phyloP scores from a whole-genome alignment of 2,329 filamentous ascomycete genomes.

The Pochonia chlamydosporia region DNA sequence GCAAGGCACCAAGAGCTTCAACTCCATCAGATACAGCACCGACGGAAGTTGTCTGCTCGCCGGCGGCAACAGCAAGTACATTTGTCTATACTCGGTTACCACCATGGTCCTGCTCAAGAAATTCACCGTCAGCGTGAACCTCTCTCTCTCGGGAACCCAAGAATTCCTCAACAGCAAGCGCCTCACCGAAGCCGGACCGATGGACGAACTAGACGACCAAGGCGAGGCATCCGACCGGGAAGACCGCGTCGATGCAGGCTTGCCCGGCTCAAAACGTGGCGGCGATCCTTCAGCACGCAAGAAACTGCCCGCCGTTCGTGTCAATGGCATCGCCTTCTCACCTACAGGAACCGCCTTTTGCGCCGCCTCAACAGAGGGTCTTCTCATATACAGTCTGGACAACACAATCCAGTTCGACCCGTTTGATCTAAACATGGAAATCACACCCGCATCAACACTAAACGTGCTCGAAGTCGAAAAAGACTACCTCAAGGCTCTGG shows the following conservation, averaged over 20 bases:
- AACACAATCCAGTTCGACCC: slow-evolving; percentile 83
- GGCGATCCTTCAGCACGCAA: slow-evolving; percentile 74
- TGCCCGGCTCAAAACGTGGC: slow-evolving; percentile 83
- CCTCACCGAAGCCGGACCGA: slow-evolving; percentile 84
- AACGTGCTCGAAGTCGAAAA: slow-evolving; percentile 58
- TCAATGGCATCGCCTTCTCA: slow-evolving; percentile 79
- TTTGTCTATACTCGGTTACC: slow-evolving; percentile 91
- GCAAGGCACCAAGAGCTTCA: slow-evolving; percentile 85
- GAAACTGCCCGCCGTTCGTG: slow-evolving; percentile 74
- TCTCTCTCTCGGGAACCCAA: slow-evolving; percentile 93
- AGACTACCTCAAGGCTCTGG: slow-evolving; percentile 84
- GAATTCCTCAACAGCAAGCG: slow-evolving; percentile 93
- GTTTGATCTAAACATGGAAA: slow-evolving; percentile 89
- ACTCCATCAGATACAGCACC: slow-evolving; percentile 81
- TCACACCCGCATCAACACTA: slow-evolving; percentile 83
- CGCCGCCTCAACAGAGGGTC: slow-evolving; percentile 87
- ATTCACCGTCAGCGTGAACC: slow-evolving; percentile 89
- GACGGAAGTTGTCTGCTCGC: slow-evolving; percentile 89
- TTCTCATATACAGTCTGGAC: slow-evolving; percentile 91
- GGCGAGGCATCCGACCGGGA: slow-evolving; percentile 87
- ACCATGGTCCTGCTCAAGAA: slow-evolving; percentile 91
- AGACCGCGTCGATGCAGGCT: slow-evolving; percentile 68
- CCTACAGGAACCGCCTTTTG: slow-evolving; percentile 89
- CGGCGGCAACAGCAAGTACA: slow-evolving; percentile 95
- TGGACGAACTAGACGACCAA: slow-evolving; percentile 77